Evolutionary conservation across 1,284 basidiomycete genomes (phyloP).

Genomic region (Ganoderma boninense): DNA sequence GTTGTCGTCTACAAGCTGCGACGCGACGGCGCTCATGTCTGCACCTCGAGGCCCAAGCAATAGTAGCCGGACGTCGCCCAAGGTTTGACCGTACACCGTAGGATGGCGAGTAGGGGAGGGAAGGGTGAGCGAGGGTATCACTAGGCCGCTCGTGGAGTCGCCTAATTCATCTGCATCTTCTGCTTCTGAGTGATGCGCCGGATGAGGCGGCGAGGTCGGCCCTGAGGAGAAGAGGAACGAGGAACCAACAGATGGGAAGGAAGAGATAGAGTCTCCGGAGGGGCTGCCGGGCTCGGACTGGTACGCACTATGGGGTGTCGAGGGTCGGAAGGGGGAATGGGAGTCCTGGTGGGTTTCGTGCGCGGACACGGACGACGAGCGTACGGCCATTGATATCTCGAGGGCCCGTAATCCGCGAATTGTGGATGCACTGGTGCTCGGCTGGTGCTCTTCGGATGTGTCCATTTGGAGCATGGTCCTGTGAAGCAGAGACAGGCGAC

Average conservation of each 20-base stretch:
- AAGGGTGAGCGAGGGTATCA: constrained; percentile 74
- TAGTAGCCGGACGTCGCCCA: constrained; percentile 66
- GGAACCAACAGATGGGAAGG: constrained; percentile 75
- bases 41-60: constrained; percentile 56
- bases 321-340: constrained; percentile 48
- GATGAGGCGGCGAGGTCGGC: constrained; percentile 60
- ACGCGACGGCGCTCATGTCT: constrained; percentile 40
- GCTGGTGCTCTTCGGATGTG: constrained; percentile 21
- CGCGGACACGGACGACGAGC: constrained; percentile 26
- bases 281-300: constrained; percentile 66
- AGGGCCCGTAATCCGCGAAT: constrained; percentile 47
- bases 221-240: constrained; percentile 80
- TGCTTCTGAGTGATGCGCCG: constrained; percentile 39
- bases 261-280: constrained; percentile 66
- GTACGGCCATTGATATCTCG: constrained; percentile 32
- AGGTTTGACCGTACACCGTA: constrained; percentile 68
- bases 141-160: constrained; percentile 60
- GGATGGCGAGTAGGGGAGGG: constrained; percentile 65
- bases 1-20: constrained; percentile 63
- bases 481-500: not conserved
- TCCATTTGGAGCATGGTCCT: constrained; percentile 2
- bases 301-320: constrained; percentile 61
- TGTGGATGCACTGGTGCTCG: constrained; percentile 50
- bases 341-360: constrained; percentile 28
- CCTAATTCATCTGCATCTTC: constrained; percentile 46